A percentile compares a stretch with the other conserved stretches of the same genome.
Conservation (phyloP, 2,329 filamentous ascomycete species). For the Dactylellina haptotyla region DNA sequence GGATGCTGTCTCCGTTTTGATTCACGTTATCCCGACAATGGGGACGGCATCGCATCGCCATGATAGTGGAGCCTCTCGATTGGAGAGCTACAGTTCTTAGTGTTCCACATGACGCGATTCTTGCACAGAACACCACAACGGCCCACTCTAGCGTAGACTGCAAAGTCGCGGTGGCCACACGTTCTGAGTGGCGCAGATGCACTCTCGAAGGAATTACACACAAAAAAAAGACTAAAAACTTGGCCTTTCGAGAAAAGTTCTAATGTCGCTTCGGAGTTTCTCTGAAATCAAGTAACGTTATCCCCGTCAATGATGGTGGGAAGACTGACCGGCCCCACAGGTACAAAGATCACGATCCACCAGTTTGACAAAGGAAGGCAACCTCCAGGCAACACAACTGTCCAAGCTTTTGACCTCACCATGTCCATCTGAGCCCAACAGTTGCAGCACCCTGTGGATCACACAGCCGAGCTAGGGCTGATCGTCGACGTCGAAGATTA, state of each 20-base stretch:
- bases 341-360: conserved; percentile 30
- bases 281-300: conserved; percentile 43
- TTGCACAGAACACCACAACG: conserved; percentile 23
- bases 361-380: conserved; percentile 8
- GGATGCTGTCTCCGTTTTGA: conserved; percentile 17
- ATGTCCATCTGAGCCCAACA: conserved; percentile 1
- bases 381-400: conserved; percentile 36
- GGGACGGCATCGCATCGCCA: conserved; percentile 44
- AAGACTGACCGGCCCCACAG: not conserved
- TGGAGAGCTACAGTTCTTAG: conserved; percentile 18
- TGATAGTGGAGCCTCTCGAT: conserved; percentile 12
- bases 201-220: not conserved
- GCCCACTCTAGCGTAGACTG: conserved; percentile 23
- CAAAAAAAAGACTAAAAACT: conserved; percentile 23
- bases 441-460: conserved; percentile 41
- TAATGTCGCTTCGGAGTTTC: conserved; percentile 3
- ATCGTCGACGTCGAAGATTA: conserved; percentile 42
- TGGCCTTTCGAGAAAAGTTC: conserved; percentile 44
- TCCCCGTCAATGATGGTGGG: not conserved
- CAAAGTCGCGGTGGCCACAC: conserved; percentile 31
- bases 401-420: not conserved
- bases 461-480: conserved; percentile 45
- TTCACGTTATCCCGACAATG: conserved; percentile 51
- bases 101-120: conserved; percentile 54
- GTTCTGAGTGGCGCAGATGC: conserved; percentile 49